Evolutionary conservation across 2,329 filamentous ascomycete genomes (phyloP), one percentile per base, ranked within the genome.

Genomic region (Pochonia chlamydosporia): DNA sequence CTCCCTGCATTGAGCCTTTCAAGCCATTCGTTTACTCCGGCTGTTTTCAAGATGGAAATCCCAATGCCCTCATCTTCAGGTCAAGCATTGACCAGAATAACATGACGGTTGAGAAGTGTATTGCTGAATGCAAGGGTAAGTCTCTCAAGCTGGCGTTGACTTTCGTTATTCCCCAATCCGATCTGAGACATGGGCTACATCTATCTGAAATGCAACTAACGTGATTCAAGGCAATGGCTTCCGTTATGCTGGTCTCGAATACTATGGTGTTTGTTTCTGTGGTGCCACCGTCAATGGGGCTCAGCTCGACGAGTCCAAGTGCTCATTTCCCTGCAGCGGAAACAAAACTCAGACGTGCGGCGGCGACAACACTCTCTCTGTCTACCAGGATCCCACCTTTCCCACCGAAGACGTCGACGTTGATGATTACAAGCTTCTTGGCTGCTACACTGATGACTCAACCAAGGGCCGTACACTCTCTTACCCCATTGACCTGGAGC

Each of bases 391-490:
- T 43, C 67, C 72, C 4, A 76, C 72, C 25, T 76, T 74, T 53
- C 58, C 67, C 40, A 64, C 68, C 52, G 66, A 63, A 18, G 65
- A 75, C 43, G 61, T 74, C 23, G 73, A 71, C 21, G 66, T 75
- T 39, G 67, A 69, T 45, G 69, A 73, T 40, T 87, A 82, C 70
- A 67, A 69, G 37, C 74, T 79, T 53, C 60, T 76, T n/a, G 84
- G 84, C 47, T 88, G 84, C 66, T 84, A 76, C 56, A 70, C 66
- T 24, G 76, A 78, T 51, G 57, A 66, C 47, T 66, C 65, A 18
- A 52, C 51, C 41, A 52, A 64, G 44, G 69, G 72, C 35, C 70
- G 69, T 42, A 69, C 76, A 23, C 65, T 79, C 40, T 65, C 66
- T 23, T 76, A 71, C 58, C 63, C 62, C 18, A 64, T 71, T 58